These are phyloP conservation scores for Penstemon davidsonii DNA, from an alignment of 257 asterid genomes.

Conservation along the genomic window DNA sequence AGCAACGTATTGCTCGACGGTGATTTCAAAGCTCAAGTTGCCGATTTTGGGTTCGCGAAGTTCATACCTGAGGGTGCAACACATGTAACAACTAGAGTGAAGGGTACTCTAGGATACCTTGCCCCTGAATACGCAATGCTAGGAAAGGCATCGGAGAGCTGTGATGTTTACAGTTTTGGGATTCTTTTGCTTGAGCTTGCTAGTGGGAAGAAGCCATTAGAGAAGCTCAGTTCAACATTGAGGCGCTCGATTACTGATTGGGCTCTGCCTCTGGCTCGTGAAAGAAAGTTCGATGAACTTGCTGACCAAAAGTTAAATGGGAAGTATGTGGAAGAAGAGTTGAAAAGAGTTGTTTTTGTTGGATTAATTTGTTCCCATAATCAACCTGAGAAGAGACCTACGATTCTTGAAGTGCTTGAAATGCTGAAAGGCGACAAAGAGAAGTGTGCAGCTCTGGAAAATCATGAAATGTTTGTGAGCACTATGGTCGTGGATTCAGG, in stretches of 20 bases:
- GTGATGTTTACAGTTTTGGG: slow-evolving; percentile 91
- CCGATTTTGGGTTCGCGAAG: slow-evolving; percentile 89
- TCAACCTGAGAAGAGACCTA: slow-evolving; percentile 78
- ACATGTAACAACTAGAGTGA: slow-evolving; percentile 76
- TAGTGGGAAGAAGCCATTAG: slow-evolving; percentile 84
- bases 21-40: slow-evolving; percentile 75
- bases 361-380: slow-evolving; percentile 66
- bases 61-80: slow-evolving; percentile 90
- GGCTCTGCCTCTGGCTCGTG: slow-evolving; percentile 77
- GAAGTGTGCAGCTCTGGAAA: slow-evolving; percentile 63
- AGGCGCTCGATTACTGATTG: slow-evolving; percentile 71
- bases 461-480: slow-evolving; percentile 64
- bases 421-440: slow-evolving; percentile 73
- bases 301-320: slow-evolving; percentile 68
- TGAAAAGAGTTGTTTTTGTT: slow-evolving; percentile 64
- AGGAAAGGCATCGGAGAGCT: slow-evolving; percentile 86
- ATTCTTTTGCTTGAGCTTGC: slow-evolving; percentile 92
- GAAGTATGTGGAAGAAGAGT: slow-evolving; percentile 69
- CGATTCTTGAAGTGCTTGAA: slow-evolving; percentile 72
- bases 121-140: slow-evolving; percentile 92
- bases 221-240: slow-evolving; percentile 47
- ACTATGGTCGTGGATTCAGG: slow-evolving; percentile 38
- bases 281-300: slow-evolving; percentile 58
- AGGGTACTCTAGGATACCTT: slow-evolving; percentile 91
- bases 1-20: slow-evolving; percentile 79